A percentile compares a stretch with the other conserved stretches of the same genome.
These are phyloP conservation scores for Cymbidium sinense DNA, from an alignment of 106 monocot genomes.

Conservation along the genomic window DNA sequence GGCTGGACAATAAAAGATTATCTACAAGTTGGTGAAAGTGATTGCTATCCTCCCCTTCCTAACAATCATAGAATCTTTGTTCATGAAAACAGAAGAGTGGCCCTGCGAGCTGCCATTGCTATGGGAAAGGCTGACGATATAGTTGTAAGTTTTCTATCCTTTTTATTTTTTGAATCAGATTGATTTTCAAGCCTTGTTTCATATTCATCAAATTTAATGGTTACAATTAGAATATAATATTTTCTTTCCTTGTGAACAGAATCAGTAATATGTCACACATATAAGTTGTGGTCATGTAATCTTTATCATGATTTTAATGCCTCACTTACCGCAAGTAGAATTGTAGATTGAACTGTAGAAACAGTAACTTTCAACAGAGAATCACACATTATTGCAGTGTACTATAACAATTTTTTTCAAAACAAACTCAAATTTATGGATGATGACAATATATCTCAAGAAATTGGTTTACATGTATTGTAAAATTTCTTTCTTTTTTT, in stretches of 20 bases:
- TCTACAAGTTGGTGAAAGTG: not conserved
- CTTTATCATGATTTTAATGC: no score
- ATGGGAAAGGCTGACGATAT: constrained; percentile 36
- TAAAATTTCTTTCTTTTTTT: no score
- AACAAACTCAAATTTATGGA: no score
- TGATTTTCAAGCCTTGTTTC: not conserved
- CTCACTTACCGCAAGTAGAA: no score
- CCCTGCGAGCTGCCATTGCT: constrained; percentile 28
- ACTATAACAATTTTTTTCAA: no score
- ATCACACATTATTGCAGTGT: no score
- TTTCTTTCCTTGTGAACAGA: not conserved
- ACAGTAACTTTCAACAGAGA: no score
- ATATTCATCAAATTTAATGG: not conserved
- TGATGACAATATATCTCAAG: no score
- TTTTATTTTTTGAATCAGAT: not conserved
- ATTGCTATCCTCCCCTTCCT: constrained; percentile 9
- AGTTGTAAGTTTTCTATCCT: constrained; percentile 17
- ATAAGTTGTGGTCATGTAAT: not conserved
- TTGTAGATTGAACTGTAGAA: no score
- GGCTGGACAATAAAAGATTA: constrained; percentile 25
- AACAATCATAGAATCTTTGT: constrained; percentile 24
- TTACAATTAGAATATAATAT: not conserved
- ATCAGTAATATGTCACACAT: not conserved
- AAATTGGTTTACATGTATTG: no score
- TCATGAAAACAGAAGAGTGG: constrained; percentile 30